phyloP scores from a whole-genome alignment of 1,139 yeast species.

The Hanseniaspora uvarum region DNA sequence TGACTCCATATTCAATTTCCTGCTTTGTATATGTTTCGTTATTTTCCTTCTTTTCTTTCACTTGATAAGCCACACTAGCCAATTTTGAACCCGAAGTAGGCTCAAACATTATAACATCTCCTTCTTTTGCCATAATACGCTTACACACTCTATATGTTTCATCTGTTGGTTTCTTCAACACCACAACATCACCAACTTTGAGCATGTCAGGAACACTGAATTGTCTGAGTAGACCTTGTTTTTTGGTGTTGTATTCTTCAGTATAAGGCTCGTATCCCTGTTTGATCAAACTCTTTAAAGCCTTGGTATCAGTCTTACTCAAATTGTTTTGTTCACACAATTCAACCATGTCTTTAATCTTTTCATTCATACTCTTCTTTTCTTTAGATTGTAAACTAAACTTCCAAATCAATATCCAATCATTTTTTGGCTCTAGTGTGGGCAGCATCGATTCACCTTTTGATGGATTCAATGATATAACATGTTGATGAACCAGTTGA shows the following conservation, averaged over 20 bases:
- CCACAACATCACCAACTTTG: conserved; percentile 75
- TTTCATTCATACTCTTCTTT: neutral
- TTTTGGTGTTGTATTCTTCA: neutral
- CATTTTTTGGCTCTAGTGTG: conserved; percentile 13
- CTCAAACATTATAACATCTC: conserved; percentile 70
- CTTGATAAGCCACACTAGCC: conserved; percentile 22
- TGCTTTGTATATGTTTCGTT: conserved; percentile 15
- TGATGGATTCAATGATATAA: conserved; percentile 12
- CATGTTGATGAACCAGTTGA: conserved; percentile 2
- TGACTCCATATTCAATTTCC: conserved; percentile 4
- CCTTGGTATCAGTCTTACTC: neutral
- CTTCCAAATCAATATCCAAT: conserved; percentile 14
- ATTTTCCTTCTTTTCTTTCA: conserved; percentile 27
- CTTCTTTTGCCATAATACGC: conserved; percentile 92
- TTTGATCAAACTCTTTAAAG: neutral
- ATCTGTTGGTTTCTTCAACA: conserved; percentile 82
- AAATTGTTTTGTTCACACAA: neutral
- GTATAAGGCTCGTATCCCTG: conserved; percentile 2
- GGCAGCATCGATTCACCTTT: conserved; percentile 16
- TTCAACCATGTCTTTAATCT: neutral
- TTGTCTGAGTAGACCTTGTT: neutral
- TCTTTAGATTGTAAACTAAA: conserved; percentile 1
- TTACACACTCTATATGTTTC: conserved; percentile 82
- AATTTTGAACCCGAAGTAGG: conserved; percentile 55
- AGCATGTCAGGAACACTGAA: conserved; percentile 33